Evolutionary conservation across 352 stramenopile species (phyloP).

Genomic region (Globisporangium ultimum): DNA sequence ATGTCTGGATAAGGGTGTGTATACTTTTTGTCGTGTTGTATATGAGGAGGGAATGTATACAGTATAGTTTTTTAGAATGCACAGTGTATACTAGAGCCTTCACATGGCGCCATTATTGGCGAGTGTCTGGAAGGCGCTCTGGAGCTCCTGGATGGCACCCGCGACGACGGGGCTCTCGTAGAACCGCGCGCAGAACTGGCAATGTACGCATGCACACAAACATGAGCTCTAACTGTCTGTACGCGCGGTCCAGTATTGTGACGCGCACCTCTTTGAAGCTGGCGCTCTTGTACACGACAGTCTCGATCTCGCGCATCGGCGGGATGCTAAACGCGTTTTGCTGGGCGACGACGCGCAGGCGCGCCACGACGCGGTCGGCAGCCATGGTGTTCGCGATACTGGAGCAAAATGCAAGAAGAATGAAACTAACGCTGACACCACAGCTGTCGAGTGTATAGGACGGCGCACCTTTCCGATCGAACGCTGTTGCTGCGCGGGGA

Average conservation of each 20-base stretch:
- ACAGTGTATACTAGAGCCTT: slow-evolving; percentile 10
- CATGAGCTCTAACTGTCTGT: not conserved
- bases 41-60: not conserved
- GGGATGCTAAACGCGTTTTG: slow-evolving; percentile 49
- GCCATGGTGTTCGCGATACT: slow-evolving; percentile 48
- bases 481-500: slow-evolving; percentile 21
- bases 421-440: not conserved
- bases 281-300: slow-evolving; percentile 45
- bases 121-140: slow-evolving; percentile 42
- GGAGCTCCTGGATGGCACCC: slow-evolving; percentile 32
- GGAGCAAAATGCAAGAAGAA: not conserved
- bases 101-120: slow-evolving; percentile 7
- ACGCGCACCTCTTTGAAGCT: slow-evolving; percentile 50
- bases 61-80: not conserved
- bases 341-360: slow-evolving; percentile 41
- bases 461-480: slow-evolving; percentile 36
- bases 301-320: slow-evolving; percentile 47
- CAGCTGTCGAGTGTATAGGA: too few species aligned
- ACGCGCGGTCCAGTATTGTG: not conserved
- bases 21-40: not conserved
- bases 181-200: slow-evolving; percentile 50
- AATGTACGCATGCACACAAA: not conserved
- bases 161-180: slow-evolving; percentile 39
- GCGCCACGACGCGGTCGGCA: slow-evolving; percentile 43
- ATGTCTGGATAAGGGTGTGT: not conserved